Percentiles rank a stretch among this genome's conserved stretches.
Conservation (phyloP, 306 rosid genomes). For the Castanea mollissima region DNA sequence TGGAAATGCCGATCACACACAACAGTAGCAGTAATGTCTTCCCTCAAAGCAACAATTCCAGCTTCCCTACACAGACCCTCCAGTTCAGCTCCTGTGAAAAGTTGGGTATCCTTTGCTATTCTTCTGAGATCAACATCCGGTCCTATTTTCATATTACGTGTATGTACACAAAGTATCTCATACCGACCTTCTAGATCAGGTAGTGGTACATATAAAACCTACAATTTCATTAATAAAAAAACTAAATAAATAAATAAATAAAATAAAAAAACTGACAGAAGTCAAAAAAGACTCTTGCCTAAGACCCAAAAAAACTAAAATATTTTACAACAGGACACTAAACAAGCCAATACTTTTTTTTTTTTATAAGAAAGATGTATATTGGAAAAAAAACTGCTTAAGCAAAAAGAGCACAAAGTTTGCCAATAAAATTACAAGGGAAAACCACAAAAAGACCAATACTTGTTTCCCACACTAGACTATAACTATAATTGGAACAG, state of each 20-base stretch:
- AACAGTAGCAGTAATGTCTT: slow-evolving; percentile 59
- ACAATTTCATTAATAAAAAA: slow-evolving; percentile 12
- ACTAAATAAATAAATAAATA: too few species aligned
- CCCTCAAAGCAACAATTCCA: slow-evolving; percentile 79
- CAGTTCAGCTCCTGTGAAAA: slow-evolving; percentile 87
- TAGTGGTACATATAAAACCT: slow-evolving; percentile 91
- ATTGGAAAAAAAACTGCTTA: too few species aligned
- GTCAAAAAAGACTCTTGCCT: slow-evolving; percentile 12
- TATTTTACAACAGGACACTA: background rate
- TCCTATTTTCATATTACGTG: slow-evolving; percentile 56
- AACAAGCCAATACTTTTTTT: too few species aligned
- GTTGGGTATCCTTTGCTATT: slow-evolving; percentile 73
- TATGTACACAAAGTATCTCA: slow-evolving; percentile 76
- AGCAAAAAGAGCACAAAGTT: too few species aligned
- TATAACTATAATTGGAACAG: background rate
- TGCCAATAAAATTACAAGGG: too few species aligned
- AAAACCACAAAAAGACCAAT: too few species aligned
- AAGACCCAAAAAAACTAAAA: background rate
- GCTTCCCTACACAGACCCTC: slow-evolving; percentile 84
- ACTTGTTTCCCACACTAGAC: too few species aligned
- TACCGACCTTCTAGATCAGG: slow-evolving; percentile 80
- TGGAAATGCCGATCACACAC: slow-evolving; percentile 65
- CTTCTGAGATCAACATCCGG: slow-evolving; percentile 58
- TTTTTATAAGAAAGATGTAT: too few species aligned
- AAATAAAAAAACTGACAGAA: background rate